Percentiles rank a stretch among this genome's conserved stretches.
Conservation (phyloP, 2,329 filamentous ascomycete species). For the Herpotrichia juniperi region DNA sequence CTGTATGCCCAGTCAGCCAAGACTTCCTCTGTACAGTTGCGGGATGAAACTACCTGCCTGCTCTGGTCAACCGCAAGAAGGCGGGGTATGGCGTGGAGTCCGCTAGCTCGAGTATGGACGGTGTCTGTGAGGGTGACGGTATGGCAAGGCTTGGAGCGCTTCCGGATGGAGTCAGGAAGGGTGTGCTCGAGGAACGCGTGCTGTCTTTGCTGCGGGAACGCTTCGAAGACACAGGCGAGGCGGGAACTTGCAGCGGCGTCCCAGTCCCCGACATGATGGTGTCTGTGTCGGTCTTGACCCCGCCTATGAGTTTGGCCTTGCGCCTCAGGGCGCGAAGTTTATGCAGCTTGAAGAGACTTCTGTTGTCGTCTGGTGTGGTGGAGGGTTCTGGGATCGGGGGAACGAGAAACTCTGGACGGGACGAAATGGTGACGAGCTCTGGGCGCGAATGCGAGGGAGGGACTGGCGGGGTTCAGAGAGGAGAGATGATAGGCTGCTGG, state of each 20-base stretch:
- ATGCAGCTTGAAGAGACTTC: slow-evolving; percentile 42
- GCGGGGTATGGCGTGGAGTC: slow-evolving; percentile 51
- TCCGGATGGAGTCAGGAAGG: slow-evolving; percentile 32
- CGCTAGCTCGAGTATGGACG: slow-evolving; percentile 14
- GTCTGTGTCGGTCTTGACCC: slow-evolving; percentile 26
- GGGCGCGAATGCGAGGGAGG: slow-evolving; percentile 2
- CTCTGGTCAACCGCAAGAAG: slow-evolving; percentile 58
- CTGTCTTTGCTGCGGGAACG: slow-evolving; percentile 48
- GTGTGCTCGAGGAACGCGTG: slow-evolving; percentile 34
- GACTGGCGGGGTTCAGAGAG: slow-evolving; percentile 16
- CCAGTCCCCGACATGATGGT: slow-evolving; percentile 30
- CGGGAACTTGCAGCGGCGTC: slow-evolving; percentile 34
- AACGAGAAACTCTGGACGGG: slow-evolving; percentile 19
- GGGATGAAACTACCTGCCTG: slow-evolving; percentile 54
- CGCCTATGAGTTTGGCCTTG: slow-evolving; percentile 45
- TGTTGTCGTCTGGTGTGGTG: slow-evolving; percentile 14
- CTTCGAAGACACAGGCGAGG: slow-evolving; percentile 46
- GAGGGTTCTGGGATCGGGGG: slow-evolving; percentile 19
- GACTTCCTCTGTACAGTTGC: slow-evolving; percentile 5
- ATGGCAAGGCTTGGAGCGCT: slow-evolving; percentile 42
- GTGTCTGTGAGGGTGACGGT: slow-evolving; percentile 6
- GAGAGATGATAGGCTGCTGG: slow-evolving; percentile 11
- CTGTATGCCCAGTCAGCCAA: slow-evolving; percentile 43
- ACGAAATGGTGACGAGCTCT: slow-evolving; percentile 24
- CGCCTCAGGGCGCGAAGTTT: slow-evolving; percentile 47